Evolutionary conservation across 371 early-diverging fungal genomes (phyloP), one percentile per base, ranked within the genome.

Genomic region (Actinomortierella wolfii): DNA sequence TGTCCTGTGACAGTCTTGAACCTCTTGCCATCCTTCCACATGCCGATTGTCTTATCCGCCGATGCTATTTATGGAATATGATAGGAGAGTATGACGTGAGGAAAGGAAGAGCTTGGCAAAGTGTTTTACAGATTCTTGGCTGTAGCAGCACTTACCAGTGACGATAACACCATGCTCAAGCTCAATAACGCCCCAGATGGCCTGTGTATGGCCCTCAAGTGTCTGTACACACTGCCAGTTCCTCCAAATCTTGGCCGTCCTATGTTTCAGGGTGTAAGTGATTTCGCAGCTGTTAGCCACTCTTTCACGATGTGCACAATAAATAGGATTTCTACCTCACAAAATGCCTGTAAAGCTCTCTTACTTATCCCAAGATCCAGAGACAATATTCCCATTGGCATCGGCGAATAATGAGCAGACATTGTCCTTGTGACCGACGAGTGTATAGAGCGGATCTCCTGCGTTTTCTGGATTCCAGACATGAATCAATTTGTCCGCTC

Each of bases 301-400:
- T n/a, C n/a, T n/a, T n/a, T n/a, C n/a, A n/a, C n/a, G n/a, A n/a
- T n/a, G n/a, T n/a, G n/a, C n/a, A n/a, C n/a, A n/a, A n/a, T n/a
- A n/a, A n/a, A n/a, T n/a, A n/a, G n/a, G n/a, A n/a, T n/a, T n/a
- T n/a, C n/a, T n/a, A n/a, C n/a, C n/a, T n/a, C n/a, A n/a, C n/a
- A n/a, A n/a, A n/a, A n/a, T n/a, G n/a, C n/a, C n/a, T n/a, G n/a
- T n/a, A 41, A 41, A 45, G 34, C 14, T 17, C 26, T 58, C 81
- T 57, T 79, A 94, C 96, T 86, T 91, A 80, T 99, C 99, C 99
- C 98, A 98, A 17, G 96, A 96, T 13, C 97, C 98, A 17, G 97
- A 95, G 4, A 98, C 83, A 23, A 94, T 80, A 26, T 82, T 74
- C 2, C 92, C 94, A 28, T 86, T 83, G 1, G 81, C 73, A 3